Base-by-base conservation (phyloP, 2,329 filamentous ascomycete species). In the Penicillium paneum region DNA sequence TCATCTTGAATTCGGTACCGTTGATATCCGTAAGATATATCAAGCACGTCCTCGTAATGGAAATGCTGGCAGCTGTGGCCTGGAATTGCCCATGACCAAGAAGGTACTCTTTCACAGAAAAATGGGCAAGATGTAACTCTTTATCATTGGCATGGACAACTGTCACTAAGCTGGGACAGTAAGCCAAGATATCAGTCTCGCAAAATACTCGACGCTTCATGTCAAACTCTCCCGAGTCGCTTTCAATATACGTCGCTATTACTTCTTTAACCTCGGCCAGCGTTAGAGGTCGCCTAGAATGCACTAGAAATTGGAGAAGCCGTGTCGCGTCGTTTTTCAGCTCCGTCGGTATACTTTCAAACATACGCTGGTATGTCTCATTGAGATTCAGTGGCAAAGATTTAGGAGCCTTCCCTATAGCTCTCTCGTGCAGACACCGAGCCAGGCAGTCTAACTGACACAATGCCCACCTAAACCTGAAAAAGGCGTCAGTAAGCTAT, bases 61-160 rank as follows among this genome's bases (percentile, higher is more conserved):
- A 54, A 28, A 58, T 52, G 21, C 53, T 58, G 8, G 49, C 49
- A 29, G 26, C 40, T 24, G 5, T 40, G 8, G 38, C 40, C 38
- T 21, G 17, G 19, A 49, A 3, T 32, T 3, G 12, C 31, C 3
- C 7, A n/a, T 40, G 4, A 12, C 17, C 7, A 1, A 40, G 35
- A 32, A 49, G 46, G 17, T 40, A 49, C 28, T 49, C 46, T 32
- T 40, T 28, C 4, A 40, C 46, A 3, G 49, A 58, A 54, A 58
- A 56, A 19, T 58, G 46, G 42, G 42, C 46, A 42, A 58, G 53
- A 42, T 58, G 42, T 36, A 56, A 17, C 38, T 58, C 53, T 54
- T 48, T 58, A 12, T 54, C 49, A 2, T 3, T 24, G 28, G 19
- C 12, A 7, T 49, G 29, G 41, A 53, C 6, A 12, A 58, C 5